Evolutionary conservation across 805 yeast species (phyloP).

Genomic region (Kockiozyma suomiensis): DNA sequence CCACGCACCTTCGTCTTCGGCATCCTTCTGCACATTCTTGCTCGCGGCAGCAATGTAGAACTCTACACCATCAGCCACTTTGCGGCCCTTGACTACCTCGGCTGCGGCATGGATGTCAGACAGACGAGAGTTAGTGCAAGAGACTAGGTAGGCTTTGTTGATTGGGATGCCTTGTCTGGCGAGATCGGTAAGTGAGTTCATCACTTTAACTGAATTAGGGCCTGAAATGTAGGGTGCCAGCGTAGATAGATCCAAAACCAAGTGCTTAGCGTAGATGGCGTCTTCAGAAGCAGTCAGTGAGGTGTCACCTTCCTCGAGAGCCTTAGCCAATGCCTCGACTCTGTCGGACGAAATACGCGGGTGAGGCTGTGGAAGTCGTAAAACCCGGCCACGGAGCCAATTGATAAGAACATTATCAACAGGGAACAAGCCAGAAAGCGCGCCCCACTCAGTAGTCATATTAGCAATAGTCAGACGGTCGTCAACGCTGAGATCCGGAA

Average conservation of each 20-base stretch:
- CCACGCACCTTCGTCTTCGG: conserved; percentile 93
- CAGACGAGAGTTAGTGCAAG: conserved; percentile 94
- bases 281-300: conserved; percentile 54
- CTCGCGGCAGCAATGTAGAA: conserved; percentile 98
- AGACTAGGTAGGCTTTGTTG: conserved; percentile 94
- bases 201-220: conserved; percentile 94
- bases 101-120: conserved; percentile 96
- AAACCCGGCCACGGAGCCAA: conserved; percentile 72
- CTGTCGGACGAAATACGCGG: conserved; percentile 75
- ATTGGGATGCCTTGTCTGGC: conserved; percentile 72
- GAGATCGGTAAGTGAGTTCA: conserved; percentile 74
- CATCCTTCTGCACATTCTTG: conserved; percentile 87
- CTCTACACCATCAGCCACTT: conserved; percentile 86
- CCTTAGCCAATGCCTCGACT: conserved; percentile 54
- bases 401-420: conserved; percentile 76
- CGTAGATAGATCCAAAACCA: conserved; percentile 75
- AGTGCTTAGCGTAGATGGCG: conserved; percentile 85
- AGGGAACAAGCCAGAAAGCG: conserved; percentile 96
- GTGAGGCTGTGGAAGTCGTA: conserved; percentile 63
- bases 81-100: conserved; percentile 74
- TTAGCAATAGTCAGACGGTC: conserved; percentile 91
- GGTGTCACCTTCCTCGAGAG: conserved; percentile 36
- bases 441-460: conserved; percentile 99
- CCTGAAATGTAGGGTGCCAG: conserved; percentile 91
- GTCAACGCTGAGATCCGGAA: conserved; percentile 70